Percentiles rank a stretch among this genome's conserved stretches.
Evolutionary conservation across 805 yeast species (phyloP).

Genomic region (Teunomyces aglyptinius): DNA sequence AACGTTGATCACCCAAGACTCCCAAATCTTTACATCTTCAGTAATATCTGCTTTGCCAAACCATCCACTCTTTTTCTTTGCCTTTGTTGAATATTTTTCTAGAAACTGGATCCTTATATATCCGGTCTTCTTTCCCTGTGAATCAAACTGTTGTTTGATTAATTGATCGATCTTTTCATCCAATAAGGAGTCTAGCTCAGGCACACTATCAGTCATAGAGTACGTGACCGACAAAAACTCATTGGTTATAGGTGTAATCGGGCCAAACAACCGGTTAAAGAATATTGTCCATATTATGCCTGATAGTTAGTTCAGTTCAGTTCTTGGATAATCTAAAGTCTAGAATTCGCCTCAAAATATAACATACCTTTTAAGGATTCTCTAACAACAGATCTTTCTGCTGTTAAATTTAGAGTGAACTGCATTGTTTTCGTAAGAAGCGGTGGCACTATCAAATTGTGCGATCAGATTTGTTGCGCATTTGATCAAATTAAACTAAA

Average conservation of each 20-base stretch:
- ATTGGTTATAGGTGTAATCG: slow-evolving; percentile 52
- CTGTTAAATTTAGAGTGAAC: slow-evolving; percentile 44
- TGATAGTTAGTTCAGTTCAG: slow-evolving; percentile 12
- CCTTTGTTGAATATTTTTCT: slow-evolving; percentile 36
- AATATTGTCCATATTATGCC: slow-evolving; percentile 67
- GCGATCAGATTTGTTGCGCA: slow-evolving; percentile 5
- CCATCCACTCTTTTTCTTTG: slow-evolving; percentile 52
- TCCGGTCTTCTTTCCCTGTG: slow-evolving; percentile 21
- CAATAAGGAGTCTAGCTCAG: slow-evolving; percentile 48
- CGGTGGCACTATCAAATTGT: neutral
- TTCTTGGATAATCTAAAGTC: neutral
- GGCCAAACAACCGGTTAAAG: slow-evolving; percentile 68
- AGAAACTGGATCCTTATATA: slow-evolving; percentile 38
- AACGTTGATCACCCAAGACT: slow-evolving; percentile 61
- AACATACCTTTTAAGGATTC: slow-evolving; percentile 55
- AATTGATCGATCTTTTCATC: slow-evolving; percentile 35
- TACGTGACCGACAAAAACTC: slow-evolving; percentile 61
- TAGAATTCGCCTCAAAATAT: neutral
- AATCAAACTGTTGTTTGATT: slow-evolving; percentile 26
- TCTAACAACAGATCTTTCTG: slow-evolving; percentile 52
- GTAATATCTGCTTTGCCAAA: slow-evolving; percentile 38
- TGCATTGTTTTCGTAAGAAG: slow-evolving; percentile 32
- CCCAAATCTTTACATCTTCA: slow-evolving; percentile 59
- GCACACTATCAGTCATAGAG: slow-evolving; percentile 46
- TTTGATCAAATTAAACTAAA: neutral